These are phyloP conservation scores for Solanum piurae DNA, from an alignment of 257 asterid genomes.

Conservation along the genomic window DNA sequence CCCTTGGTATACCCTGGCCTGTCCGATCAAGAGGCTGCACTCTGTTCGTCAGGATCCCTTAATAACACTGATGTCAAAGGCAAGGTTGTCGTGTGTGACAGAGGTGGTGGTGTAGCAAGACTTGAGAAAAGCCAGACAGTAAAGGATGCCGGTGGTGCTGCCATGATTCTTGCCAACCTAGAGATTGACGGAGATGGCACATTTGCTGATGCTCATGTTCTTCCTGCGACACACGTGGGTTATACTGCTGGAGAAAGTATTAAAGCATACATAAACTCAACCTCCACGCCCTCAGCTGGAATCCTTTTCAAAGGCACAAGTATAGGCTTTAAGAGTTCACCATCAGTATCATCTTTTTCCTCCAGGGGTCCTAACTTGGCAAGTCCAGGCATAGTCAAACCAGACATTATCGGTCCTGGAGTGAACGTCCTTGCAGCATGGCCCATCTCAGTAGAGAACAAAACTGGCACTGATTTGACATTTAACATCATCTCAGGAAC, in stretches of 20 bases:
- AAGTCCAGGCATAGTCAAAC: slow-evolving; percentile 15
- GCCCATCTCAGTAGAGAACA: slow-evolving; percentile 2
- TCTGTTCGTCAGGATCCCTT: background rate
- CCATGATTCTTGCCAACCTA: slow-evolving; percentile 5
- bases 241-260: slow-evolving; percentile 3
- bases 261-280: slow-evolving; percentile 1
- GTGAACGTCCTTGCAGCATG: slow-evolving; percentile 16
- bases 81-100: slow-evolving; percentile 7
- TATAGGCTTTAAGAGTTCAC: background rate
- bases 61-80: slow-evolving; percentile 4
- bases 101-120: background rate
- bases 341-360: slow-evolving; percentile 10
- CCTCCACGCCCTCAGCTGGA: background rate
- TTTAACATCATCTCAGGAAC: slow-evolving; percentile 18
- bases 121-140: slow-evolving; percentile 1
- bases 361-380: slow-evolving; percentile 10
- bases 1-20: slow-evolving; percentile 1
- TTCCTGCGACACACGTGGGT: slow-evolving; percentile 6
- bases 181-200: background rate
- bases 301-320: background rate
- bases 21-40: background rate
- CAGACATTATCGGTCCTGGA: slow-evolving; percentile 16
- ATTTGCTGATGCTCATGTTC: slow-evolving; percentile 3
- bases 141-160: slow-evolving; percentile 13
- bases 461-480: slow-evolving; percentile 1